Percentiles rank a stretch among this genome's conserved stretches.
These are phyloP conservation scores for Raffaelea albimanens DNA, from an alignment of 2,329 filamentous ascomycete species.

Conservation along the genomic window DNA sequence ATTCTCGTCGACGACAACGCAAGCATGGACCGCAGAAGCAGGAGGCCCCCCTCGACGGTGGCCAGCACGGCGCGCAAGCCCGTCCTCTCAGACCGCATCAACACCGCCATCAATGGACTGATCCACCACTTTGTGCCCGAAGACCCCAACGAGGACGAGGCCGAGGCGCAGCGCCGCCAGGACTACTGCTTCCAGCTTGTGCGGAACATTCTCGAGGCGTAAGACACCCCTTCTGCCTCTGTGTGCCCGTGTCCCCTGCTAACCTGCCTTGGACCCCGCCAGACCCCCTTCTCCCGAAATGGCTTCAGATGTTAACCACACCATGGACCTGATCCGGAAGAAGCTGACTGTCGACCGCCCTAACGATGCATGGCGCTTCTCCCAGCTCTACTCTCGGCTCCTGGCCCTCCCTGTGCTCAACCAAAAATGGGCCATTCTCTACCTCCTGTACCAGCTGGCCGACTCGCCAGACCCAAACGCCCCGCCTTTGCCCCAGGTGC, in stretches of 20 bases:
- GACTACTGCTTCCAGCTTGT: conserved; percentile 48
- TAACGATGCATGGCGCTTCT: conserved; percentile 73
- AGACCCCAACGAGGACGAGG: conserved; percentile 56
- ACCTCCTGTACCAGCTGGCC: conserved; percentile 76
- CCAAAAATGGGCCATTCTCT: conserved; percentile 95
- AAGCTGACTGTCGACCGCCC: conserved; percentile 72
- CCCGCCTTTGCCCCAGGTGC: conserved; percentile 30
- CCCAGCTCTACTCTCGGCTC: conserved; percentile 82
- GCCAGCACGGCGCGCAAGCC: no score
- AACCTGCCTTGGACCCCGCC: conserved; percentile 1
- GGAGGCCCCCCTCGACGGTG: background rate
- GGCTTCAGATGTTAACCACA: conserved; percentile 75
- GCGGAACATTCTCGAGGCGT: conserved; percentile 43
- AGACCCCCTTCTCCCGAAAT: conserved; percentile 36
- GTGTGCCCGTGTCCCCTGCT: conserved; percentile 2
- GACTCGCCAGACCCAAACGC: conserved; percentile 53
- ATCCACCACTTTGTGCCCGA: conserved; percentile 64
- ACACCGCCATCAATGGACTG: conserved; percentile 69
- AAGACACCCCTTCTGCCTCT: conserved; percentile 12
- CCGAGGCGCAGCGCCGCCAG: conserved; percentile 58
- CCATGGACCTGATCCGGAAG: conserved; percentile 83
- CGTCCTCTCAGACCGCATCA: conserved; percentile 55
- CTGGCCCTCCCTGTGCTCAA: conserved; percentile 85
- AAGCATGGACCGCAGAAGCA: conserved; percentile 5
- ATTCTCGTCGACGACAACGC: no score